Base-by-base conservation (phyloP, 768 basidiomycete species). In the Tulasnella sp. region DNA sequence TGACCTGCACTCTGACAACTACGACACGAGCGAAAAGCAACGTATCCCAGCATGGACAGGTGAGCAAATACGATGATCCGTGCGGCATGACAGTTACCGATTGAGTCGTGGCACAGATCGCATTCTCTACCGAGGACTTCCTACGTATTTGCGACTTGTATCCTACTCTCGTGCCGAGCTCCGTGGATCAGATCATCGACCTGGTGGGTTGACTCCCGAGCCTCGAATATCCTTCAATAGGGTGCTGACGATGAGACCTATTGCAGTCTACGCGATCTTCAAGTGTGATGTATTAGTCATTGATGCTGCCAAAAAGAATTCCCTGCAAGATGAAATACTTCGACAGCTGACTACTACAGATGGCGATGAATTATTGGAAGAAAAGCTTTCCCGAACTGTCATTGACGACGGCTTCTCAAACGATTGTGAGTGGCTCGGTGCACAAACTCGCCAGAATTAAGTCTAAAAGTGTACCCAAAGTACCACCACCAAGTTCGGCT, bases 31-130 rank as follows among this genome's bases (percentile, higher is more conserved):
- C 84, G 98, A 99, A 85, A 99, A 99, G 87, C 91, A 92, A 89
- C 90, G 98, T 36, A 93, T 98, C 83, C 98, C 98, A 7, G 95
- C 97, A 24, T 99, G 97, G 97, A 99, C 97, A 82, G 96, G 96
- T 96, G 78, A 80, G 89, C 81, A 27, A 44, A 42, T 42, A 24
- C 6, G 52, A n/a, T 52, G 9, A 52, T 24, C 24, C 99, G 97
- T 82, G 96, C 52, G 9, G 24, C 52, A n/a, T 24, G 21, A n/a
- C 52, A 24, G 3, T 52, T 52, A 9, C 52, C 5, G 52, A 12
- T 24, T 52, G 52, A 52, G 52, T 7, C 9, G n/a, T n/a, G 52
- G 52, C 8, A 52, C 83, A 96, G 98, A 99, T 87, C 94, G 98
- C n/a, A 91, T 99, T 10, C 84, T 99, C 79, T 97, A 92, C 86